Evolutionary conservation across 2,329 filamentous ascomycete genomes (phyloP).

Genomic region (Ceratocystis ficicola): DNA sequence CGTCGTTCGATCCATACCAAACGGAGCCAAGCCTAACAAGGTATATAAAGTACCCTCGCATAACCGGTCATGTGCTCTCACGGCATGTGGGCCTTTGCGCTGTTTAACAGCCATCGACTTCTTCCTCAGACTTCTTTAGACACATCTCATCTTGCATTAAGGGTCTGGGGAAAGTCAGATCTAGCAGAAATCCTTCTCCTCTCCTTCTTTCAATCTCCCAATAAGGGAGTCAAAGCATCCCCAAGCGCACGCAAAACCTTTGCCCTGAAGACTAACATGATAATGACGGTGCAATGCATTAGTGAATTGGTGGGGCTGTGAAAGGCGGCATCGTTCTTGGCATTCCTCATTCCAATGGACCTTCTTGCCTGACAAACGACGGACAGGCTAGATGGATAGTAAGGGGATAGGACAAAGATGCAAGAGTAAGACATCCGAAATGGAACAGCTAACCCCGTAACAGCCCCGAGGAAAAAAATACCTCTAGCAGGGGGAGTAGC

Average conservation of each 20-base stretch:
- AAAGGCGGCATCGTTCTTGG: constrained; percentile 3
- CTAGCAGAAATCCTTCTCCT: background rate
- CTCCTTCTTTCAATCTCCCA: background rate
- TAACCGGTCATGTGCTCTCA: background rate
- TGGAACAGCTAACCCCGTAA: background rate
- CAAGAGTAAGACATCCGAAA: background rate
- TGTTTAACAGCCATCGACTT: background rate
- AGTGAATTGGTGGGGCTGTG: background rate
- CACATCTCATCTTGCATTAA: background rate
- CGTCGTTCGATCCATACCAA: constrained; percentile 10
- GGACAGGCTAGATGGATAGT: too few relatives aligned
- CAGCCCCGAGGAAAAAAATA: background rate
- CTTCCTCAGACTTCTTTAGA: background rate
- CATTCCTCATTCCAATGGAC: constrained; percentile 2
- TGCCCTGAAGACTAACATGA: background rate
- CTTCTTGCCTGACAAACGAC: background rate
- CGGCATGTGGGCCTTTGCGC: background rate
- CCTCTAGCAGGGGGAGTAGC: background rate
- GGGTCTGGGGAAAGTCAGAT: background rate
- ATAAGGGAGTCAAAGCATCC: background rate
- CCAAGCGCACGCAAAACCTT: background rate
- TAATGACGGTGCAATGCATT: constrained; percentile 5
- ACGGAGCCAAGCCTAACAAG: background rate
- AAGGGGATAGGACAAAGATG: background rate
- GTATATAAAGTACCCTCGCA: too few relatives aligned